These are phyloP conservation scores for Ophiostoma perfectum DNA, from an alignment of 2,329 filamentous ascomycete genomes.

Conservation along the genomic window DNA sequence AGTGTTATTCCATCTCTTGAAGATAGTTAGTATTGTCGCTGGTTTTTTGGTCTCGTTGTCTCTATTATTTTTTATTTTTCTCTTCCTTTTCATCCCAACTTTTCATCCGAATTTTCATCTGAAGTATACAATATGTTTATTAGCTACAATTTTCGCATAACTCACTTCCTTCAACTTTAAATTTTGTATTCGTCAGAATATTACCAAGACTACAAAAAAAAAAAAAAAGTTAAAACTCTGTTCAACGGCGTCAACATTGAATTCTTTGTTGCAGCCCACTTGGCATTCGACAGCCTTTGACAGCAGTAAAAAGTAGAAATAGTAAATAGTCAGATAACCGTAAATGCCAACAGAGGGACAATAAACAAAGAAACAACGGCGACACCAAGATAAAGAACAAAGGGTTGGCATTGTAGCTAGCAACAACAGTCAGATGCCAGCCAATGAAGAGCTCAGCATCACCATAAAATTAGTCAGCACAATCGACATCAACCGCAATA, in stretches of 20 bases:
- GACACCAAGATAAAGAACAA: too few relatives aligned
- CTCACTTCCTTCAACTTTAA: background rate
- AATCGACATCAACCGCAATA: background rate
- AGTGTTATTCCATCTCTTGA: too few relatives aligned
- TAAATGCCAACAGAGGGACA: too few relatives aligned
- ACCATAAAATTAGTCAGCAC: too few relatives aligned
- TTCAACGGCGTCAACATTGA: background rate
- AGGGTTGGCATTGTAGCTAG: too few relatives aligned
- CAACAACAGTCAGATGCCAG: too few relatives aligned
- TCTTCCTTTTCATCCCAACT: background rate
- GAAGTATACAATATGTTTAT: background rate
- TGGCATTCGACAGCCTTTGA: background rate
- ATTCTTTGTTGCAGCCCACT: slow-evolving; percentile 6
- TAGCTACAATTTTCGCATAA: background rate
- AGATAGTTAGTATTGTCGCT: background rate
- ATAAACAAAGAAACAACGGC: too few relatives aligned
- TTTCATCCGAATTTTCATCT: background rate
- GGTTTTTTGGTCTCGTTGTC: background rate
- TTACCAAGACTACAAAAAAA: background rate
- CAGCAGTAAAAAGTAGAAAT: background rate
- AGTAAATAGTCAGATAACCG: background rate
- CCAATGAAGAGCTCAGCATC: too few relatives aligned
- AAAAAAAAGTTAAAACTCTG: background rate
- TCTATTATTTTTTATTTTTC: background rate
- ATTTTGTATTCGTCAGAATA: background rate